Conservation (phyloP, 1,284 basidiomycete species). For the Trichosporon ovoides region DNA sequence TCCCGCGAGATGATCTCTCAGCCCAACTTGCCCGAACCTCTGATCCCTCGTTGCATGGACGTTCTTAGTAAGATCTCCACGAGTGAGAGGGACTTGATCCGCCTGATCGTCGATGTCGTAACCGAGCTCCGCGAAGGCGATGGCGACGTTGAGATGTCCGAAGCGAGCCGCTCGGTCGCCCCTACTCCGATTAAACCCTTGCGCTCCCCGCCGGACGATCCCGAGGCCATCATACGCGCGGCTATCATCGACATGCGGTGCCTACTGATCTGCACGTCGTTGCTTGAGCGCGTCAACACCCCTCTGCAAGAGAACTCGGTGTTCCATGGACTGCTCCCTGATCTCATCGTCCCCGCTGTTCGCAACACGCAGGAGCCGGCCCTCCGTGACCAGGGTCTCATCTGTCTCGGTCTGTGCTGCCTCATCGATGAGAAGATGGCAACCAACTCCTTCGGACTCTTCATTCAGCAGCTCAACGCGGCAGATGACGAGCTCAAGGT, state of each 20-base stretch:
- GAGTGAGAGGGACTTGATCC: constrained; percentile 83
- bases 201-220: constrained; percentile 24
- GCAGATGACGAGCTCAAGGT: constrained; percentile 72
- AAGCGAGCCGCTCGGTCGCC: constrained; percentile 4
- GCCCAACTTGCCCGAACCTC: constrained; percentile 66
- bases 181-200: not conserved
- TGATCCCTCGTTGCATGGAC: constrained; percentile 79
- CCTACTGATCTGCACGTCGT: constrained; percentile 78
- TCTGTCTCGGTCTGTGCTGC: constrained; percentile 82
- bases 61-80: constrained; percentile 77
- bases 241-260: constrained; percentile 77
- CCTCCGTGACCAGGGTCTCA: constrained; percentile 78
- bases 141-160: constrained; percentile 47
- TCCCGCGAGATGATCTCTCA: constrained; percentile 85
- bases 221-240: constrained; percentile 43
- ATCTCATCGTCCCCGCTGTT: constrained; percentile 86
- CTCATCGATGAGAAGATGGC: constrained; percentile 89
- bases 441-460: constrained; percentile 78
- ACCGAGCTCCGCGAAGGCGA: constrained; percentile 65
- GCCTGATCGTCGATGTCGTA: constrained; percentile 88
- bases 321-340: constrained; percentile 79
- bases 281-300: constrained; percentile 88
- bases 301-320: constrained; percentile 91
- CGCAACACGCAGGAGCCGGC: constrained; percentile 71
- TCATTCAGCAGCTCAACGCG: constrained; percentile 75